Percentiles rank a stretch among this genome's conserved stretches.
phyloP scores from a whole-genome alignment of 75 land plant genomes.

The Adiantum capillusveneris region DNA sequence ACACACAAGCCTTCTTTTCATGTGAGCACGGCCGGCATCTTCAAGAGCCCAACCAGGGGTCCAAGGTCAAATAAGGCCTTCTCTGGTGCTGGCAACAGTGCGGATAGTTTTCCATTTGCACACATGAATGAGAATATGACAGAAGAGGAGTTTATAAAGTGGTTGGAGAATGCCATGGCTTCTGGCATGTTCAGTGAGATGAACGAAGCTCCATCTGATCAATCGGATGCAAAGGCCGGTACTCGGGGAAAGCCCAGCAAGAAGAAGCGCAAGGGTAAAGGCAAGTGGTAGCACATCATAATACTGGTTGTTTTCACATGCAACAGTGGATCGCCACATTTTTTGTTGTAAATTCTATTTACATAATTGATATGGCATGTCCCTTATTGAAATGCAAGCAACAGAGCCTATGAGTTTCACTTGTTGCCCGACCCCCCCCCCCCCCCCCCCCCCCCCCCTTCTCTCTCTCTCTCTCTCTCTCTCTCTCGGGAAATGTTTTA shows the following conservation, averaged over 20 bases:
- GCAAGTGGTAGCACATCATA: conserved; percentile 80
- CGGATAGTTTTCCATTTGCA: conserved; percentile 39
- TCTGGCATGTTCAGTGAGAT: conserved; percentile 65
- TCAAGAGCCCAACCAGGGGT: conserved; percentile 19
- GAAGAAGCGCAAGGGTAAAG: conserved; percentile 84
- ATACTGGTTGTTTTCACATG: no score
- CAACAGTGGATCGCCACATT: no score
- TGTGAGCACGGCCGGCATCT: conserved; percentile 47
- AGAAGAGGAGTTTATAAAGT: conserved; percentile 86
- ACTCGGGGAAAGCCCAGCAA: conserved; percentile 34
- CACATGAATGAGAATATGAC: conserved; percentile 66
- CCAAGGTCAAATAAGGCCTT: conserved; percentile 28
- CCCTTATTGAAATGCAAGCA: no score
- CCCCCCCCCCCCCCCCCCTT: no score
- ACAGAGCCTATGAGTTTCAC: no score
- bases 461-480: no score
- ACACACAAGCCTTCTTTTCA: conserved; percentile 85
- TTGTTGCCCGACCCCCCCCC: no score
- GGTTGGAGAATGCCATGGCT: conserved; percentile 77
- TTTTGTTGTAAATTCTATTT: no score
- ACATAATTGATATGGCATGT: no score
- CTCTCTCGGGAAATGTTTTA: no score
- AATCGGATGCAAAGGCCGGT: conserved; percentile 25
- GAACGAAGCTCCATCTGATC: conserved; percentile 29
- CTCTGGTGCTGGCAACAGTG: conserved; percentile 15